Evolutionary conservation across 345 rosid species (phyloP), one percentile per base, ranked within the genome.

Genomic region (Erysimum cheiranthoides): DNA sequence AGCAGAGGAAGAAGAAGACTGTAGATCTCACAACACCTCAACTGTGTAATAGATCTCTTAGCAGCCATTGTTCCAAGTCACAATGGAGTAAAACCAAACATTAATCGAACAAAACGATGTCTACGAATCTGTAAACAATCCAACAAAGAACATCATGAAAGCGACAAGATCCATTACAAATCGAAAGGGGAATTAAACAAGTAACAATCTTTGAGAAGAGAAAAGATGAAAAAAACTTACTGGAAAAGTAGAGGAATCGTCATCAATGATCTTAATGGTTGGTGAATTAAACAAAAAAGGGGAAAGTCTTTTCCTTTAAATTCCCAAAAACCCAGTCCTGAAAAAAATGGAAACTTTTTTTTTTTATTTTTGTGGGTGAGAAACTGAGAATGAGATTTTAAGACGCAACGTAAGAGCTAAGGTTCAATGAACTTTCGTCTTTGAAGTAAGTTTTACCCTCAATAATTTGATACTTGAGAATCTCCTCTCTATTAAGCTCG

Each of bases 361-460:
- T 8, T 21, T 63, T 4, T 30, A 39, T 56, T 11, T 70, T 0
- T 76, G 54, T 74, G 66, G 68, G 70, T 59, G 57, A 68, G n/a
- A n/a, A n/a, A n/a, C n/a, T n/a, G n/a, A n/a, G 51, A 53, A 51
- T 73, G 57, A 25, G 77, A 73, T 28, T 28, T 68, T 30, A 61
- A 78, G 74, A 58, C 70, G 76, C 84, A 84, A 60, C 91, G 85
- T 83, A 81, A 25, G 73, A 56, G 83, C 79, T 83, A 90, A 88
- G 96, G 66, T 81, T 88, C 84, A 82, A 54, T 60, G 83, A 77
- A 78, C 45, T 61, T 49, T 28, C 8, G 50, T 3, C 34, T 12
- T 18, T 51, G 28, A 53, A 66, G 80, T 47, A 39, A 47, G 31
- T 18, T 36, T 27, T 51, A 42, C 66, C 63, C 46, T 54, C 56